Base-by-base conservation (phyloP, 2,329 filamentous ascomycete genomes). In the Diaporthe aspalathi region DNA sequence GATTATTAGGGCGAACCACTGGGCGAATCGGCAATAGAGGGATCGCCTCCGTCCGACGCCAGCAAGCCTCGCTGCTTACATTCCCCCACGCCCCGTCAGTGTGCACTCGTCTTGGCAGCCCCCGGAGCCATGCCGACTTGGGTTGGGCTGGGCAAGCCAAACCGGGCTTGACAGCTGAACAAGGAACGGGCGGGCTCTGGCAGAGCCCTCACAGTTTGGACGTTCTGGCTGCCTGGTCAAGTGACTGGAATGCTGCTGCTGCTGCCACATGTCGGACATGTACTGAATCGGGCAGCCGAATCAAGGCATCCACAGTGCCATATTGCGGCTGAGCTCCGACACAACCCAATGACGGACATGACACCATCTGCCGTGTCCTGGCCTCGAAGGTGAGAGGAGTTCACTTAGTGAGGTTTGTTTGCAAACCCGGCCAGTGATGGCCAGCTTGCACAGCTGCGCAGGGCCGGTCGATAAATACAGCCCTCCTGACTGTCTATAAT, bases 1-100 rank as follows among this genome's bases (percentile, higher is more conserved):
- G 22, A 29, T 7, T 32, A 32, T 20, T 65, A 65, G 60, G 60
- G 60, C 60, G 60, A 50, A 49, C 60, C 50, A 6, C 29, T 38
- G 8, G 45, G 60, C 60, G 45, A 65, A 65, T 65, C 45, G 60
- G 60, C 20, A 20, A 20, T 7, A 50, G n/a, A 50, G 27, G 29
- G 20, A 50, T 32, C 14, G 29, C 45, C 50, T 50, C 60, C 60
- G 45, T 35, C 60, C 45, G 60, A 50, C 60, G 45, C 60, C 60
- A 65, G 60, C 60, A 65, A n/a, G 60, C 60, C 60, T 65, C 60
- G 29, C 45, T 65, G 60, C 60, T 65, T 22, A 65, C 60, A 24
- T 24, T 2, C 60, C 45, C 60, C 60, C 60, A 65, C 60, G 60
- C 60, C 29, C 29, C 2, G 5, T 38, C 35, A 38, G n/a, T 50